Evolutionary conservation across 2,329 filamentous ascomycete genomes (phyloP), one percentile per base, ranked within the genome.

Genomic region (Elsinoe australis): DNA sequence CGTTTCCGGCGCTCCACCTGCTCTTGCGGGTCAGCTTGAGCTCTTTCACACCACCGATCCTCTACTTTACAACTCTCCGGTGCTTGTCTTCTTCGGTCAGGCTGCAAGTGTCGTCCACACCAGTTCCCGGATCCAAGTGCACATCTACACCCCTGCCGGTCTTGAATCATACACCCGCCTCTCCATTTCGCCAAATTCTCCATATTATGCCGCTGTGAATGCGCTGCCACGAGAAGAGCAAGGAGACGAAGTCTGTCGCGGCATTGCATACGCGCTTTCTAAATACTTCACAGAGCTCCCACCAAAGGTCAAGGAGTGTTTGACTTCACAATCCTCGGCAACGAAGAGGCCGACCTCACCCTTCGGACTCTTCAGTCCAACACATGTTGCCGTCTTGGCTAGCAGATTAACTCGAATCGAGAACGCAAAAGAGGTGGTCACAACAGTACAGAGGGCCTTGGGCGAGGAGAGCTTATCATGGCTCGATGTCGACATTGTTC

Each of bases 281-380:
- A 95, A 94, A 65, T 98, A 95, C 72, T 96, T 95, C 63, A 77
- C 79, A 52, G 90, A 96, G 67, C 74, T 98, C 46, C 81, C 89
- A 17, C 78, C 84, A 48, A 72, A 76, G 29, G 82, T 88, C 61
- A 94, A 87, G 71, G 74, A 73, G 58, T 75, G 80, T 52, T 75
- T 94, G 64, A 79, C 73, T 47, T 66, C 71, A 35, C 67, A 73
- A 47, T 68, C 71, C 48, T 72, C 71, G 53, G 66, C 71, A 18
- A 65, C 74, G 56, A 74, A 73, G 56, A 74, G 58, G 44, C 79
- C 83, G 4, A 78, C 78, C 32, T 82, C 80, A 33, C 75, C 77
- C 1, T 78, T 83, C 15, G 72, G 74, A 34, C 74, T 95, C 51
- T 96, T 96, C 66, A 79, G 85, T 53, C 88, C 95, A 63, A 82